A percentile compares a stretch with the other conserved stretches of the same genome.
phyloP scores from a whole-genome alignment of 768 basidiomycete genomes.

The Lactarius indigo region DNA sequence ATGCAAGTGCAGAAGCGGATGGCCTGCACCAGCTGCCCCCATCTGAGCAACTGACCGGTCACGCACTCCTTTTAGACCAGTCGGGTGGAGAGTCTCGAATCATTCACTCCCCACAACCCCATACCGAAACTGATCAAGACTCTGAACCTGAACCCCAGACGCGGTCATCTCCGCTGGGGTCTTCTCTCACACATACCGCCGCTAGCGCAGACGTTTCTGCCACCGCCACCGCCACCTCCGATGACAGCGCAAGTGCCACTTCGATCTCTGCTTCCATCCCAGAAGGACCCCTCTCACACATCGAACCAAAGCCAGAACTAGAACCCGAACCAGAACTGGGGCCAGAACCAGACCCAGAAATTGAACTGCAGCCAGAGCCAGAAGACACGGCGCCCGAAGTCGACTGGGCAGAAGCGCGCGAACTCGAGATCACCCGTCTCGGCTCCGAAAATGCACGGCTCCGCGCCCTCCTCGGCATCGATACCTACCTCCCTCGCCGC shows the following conservation, averaged over 20 bases:
- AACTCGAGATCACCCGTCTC: constrained; percentile 79
- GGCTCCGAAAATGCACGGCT: constrained; percentile 81
- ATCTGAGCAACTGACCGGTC: not conserved
- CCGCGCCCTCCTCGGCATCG: constrained; percentile 72
- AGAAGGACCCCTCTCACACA: not conserved
- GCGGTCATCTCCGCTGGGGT: not conserved
- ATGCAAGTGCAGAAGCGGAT: not conserved
- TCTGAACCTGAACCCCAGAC: constrained; percentile 1
- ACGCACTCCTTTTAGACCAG: not conserved
- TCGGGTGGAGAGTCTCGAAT: not conserved
- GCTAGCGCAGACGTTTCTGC: not conserved
- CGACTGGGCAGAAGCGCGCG: constrained; percentile 89
- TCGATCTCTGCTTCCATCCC: not conserved
- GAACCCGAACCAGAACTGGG: constrained; percentile 41
- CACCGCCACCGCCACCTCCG: constrained; percentile 21
- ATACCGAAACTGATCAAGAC: not conserved
- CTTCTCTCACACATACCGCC: constrained; percentile 1
- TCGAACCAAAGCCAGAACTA: constrained; percentile 25
- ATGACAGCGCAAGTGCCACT: not conserved
- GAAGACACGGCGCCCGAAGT: constrained; percentile 32
- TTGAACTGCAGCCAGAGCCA: not conserved
- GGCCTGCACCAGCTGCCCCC: not conserved
- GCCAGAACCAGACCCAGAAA: constrained; percentile 37
- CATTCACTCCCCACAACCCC: not conserved
- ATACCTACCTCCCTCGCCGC: constrained; percentile 46